Base-by-base conservation (phyloP, 441 rosid genomes). In the Syzygium malaccense region DNA sequence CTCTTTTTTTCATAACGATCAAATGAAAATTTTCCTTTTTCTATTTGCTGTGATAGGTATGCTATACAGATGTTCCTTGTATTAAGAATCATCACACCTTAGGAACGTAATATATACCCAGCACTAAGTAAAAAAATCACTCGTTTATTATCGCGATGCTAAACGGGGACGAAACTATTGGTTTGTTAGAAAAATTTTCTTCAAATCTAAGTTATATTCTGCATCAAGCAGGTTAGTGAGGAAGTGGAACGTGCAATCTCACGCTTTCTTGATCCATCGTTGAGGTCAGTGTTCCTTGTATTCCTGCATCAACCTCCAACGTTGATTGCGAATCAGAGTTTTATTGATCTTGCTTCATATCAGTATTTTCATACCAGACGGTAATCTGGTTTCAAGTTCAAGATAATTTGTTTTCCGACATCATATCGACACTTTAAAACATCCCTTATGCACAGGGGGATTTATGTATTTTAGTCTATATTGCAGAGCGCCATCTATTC, bases 221-320 rank as follows among this genome's bases (percentile, higher is more conserved):
- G 86, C 88, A 54, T 53, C 88, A 51, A 64, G 85, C 89, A 96
- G 99, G 91, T 96, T 64, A 92, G 93, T 30, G 98, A 96, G 86
- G 98, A 93, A 91, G 79, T 93, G 62, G 95, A 90, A 87, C 89
- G 85, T 49, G 85, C 55, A 19, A 48, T 94, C 88, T 86, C 32
- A 5, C 90, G 91, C 64, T n/a, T 85, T 49, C 60, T 85, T 64
- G 79, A 88, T 25, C 90, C 91, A 5, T 88, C 87, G 57, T 55
- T 92, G 78, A 94, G 96, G 98, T 95, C 56, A 68, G 94, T 91
- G 60, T 58, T 88, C 25, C 19, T 8, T 55, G 49, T 51, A 17
- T 17, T 66, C 78, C 12, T 66, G 45, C 78, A 7, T 66, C 23
- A 17, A 32, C 41, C 41, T 8, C 6, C 20, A 17, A 18, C 45